Evolutionary conservation across 73 alveolate species (phyloP), one percentile per base, ranked within the genome.

Genomic region (Effrenium voratum): DNA sequence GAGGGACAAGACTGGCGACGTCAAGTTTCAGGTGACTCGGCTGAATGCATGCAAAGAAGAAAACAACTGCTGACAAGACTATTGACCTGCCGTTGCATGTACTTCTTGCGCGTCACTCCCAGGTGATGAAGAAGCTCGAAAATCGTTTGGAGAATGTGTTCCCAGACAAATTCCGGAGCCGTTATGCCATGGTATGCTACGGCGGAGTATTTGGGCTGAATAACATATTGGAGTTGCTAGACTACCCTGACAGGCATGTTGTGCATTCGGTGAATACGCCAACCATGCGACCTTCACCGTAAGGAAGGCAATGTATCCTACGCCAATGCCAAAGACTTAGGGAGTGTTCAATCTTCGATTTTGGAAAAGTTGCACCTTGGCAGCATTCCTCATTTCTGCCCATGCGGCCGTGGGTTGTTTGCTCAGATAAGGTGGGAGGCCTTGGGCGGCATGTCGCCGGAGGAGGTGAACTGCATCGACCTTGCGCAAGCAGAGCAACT

Each of bases 141-240:
- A 90, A 90, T 50, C 85, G 96, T 24, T 40, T 90, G 43, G 96
- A 90, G 46, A 90, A 90, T 40, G 55, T 68, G 41, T 90, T 90
- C 40, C 96, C 96, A 26, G 57, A 59, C 43, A 90, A 90, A 41
- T 90, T 90, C 86, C 85, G 96, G 44, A 90, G 96, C 75, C 96
- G 96, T 36, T 90, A 90, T 46, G 96, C 96, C 52, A 90, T 90
- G 96, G 96, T 90, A 19, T 90, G 96, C 96, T 90, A 90, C 28
- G 96, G 96, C 1, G 96, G 96, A 68, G 96, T 40, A 40, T 34
- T 86, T 90, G 13, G 43, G 34, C 16, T 1, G 72, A 47, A 46
- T 38, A 22, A 4, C 24, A 30, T 30, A 22, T 57, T 2, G 72
- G n/a, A 22, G 16, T 0, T 57, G 72, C 16, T 1, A 30, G 6